Evolutionary conservation across 148 eudicot genomes (phyloP).

Genomic region (Dysphania ambrosioides): DNA sequence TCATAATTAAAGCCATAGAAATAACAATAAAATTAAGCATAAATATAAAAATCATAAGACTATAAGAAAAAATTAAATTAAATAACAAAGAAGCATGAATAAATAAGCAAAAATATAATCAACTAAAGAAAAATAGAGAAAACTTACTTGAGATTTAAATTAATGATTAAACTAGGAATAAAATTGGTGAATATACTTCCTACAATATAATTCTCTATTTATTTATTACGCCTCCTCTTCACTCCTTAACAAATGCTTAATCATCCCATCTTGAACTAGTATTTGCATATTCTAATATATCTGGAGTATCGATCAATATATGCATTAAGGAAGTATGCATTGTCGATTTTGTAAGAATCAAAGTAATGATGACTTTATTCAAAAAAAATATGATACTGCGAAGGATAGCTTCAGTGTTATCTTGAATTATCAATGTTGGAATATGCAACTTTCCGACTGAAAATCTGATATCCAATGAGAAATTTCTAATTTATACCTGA

Average conservation of each 20-base stretch:
- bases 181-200: too few species aligned
- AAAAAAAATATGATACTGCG: slow-evolving; percentile 21
- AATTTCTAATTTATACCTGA: too few species aligned
- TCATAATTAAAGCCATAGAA: too few species aligned
- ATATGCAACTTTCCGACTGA: slow-evolving; percentile 18
- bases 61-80: too few species aligned
- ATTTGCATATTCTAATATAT: slow-evolving; percentile 22
- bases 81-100: too few species aligned
- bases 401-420: slow-evolving; percentile 13
- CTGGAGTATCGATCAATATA: slow-evolving; percentile 24
- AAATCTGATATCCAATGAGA: slow-evolving; percentile 12
- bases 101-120: too few species aligned
- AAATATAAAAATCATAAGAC: too few species aligned
- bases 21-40: too few species aligned
- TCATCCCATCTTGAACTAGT: slow-evolving; percentile 20
- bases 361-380: slow-evolving; percentile 9
- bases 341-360: slow-evolving; percentile 22
- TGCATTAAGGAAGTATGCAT: slow-evolving; percentile 8
- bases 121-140: too few species aligned
- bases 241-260: slow-evolving; percentile 20
- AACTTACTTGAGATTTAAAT: too few species aligned
- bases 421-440: slow-evolving; percentile 10
- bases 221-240: slow-evolving; percentile 9
- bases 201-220: too few species aligned
- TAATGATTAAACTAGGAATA: too few species aligned